Evolutionary conservation across 371 early-diverging fungal species (phyloP).

Genomic region (Blastocladiella emersonii): DNA sequence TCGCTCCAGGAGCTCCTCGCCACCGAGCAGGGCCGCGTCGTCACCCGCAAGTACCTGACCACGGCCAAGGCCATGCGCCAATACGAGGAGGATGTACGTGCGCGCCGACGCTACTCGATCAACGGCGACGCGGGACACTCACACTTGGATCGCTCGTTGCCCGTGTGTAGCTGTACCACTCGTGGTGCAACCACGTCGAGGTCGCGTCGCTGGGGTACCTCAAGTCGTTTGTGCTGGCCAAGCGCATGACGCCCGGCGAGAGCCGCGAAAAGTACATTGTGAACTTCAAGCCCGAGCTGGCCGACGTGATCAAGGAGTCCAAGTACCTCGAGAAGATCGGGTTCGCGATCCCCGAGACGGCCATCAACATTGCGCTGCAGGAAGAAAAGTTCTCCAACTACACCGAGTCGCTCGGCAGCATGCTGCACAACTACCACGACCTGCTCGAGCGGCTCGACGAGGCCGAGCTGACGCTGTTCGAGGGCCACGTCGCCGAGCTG

Average conservation of each 20-base stretch:
- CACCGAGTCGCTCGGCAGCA: conserved; percentile 29
- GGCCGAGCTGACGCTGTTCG: conserved; percentile 31
- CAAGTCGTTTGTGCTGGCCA: conserved; percentile 28
- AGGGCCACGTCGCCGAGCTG: conserved; percentile 28
- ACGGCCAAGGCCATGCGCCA: conserved; percentile 40
- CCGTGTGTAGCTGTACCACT: conserved; percentile 21
- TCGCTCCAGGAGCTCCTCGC: conserved; percentile 41
- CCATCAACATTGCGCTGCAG: conserved; percentile 40
- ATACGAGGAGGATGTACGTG: conserved; percentile 31
- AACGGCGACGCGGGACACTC: too few species aligned
- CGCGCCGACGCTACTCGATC: neutral
- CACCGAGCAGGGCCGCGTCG: conserved; percentile 35
- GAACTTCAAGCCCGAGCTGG: conserved; percentile 35
- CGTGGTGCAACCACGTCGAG: conserved; percentile 38
- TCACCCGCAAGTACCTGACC: conserved; percentile 35
- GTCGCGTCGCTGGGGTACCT: conserved; percentile 30
- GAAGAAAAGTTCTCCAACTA: conserved; percentile 38
- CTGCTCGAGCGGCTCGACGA: conserved; percentile 28
- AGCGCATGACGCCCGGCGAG: neutral
- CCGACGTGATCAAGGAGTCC: conserved; percentile 40
- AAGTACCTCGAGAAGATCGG: conserved; percentile 42
- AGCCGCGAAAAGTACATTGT: conserved; percentile 19
- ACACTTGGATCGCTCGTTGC: too few species aligned
- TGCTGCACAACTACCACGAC: conserved; percentile 27
- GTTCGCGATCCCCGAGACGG: conserved; percentile 33